Evolutionary conservation across 805 yeast genomes (phyloP).

Genomic region (Sugiyamaella marilandica): DNA sequence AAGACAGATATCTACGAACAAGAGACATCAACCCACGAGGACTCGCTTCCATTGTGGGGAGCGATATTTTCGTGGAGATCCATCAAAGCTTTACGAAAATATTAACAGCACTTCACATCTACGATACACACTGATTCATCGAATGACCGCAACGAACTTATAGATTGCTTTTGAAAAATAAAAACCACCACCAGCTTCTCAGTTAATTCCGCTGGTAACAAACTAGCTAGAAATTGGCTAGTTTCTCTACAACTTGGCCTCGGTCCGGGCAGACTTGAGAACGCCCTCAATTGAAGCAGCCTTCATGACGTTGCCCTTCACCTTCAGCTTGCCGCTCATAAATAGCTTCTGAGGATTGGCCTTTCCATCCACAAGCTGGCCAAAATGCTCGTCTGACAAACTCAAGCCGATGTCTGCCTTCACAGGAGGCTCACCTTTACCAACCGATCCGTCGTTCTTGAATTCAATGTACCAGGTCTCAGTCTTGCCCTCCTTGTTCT

Average conservation of each 20-base stretch:
- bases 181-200: neutral
- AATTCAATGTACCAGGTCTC: conserved; percentile 66
- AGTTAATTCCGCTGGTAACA: neutral
- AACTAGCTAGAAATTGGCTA: neutral
- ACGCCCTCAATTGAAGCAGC: conserved; percentile 72
- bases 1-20: conserved; percentile 19
- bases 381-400: conserved; percentile 64
- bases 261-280: conserved; percentile 49
- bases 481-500: conserved; percentile 54
- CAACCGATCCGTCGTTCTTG: conserved; percentile 52
- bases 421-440: conserved; percentile 40
- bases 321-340: conserved; percentile 78
- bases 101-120: conserved; percentile 4
- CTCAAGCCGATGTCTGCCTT: conserved; percentile 60
- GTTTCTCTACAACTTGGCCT: conserved; percentile 40
- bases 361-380: conserved; percentile 68
- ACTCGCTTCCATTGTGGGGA: conserved; percentile 18
- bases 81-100: conserved; percentile 18
- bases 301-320: conserved; percentile 88
- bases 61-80: conserved; percentile 19
- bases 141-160: too few species aligned
- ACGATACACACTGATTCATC: neutral
- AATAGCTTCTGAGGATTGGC: conserved; percentile 81
- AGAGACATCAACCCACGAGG: conserved; percentile 17
- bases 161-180: too few species aligned